A percentile compares a stretch with the other conserved stretches of the same genome.
These are phyloP conservation scores for Lecanicillium sp. DNA, from an alignment of 2,329 filamentous ascomycete species.

Conservation along the genomic window DNA sequence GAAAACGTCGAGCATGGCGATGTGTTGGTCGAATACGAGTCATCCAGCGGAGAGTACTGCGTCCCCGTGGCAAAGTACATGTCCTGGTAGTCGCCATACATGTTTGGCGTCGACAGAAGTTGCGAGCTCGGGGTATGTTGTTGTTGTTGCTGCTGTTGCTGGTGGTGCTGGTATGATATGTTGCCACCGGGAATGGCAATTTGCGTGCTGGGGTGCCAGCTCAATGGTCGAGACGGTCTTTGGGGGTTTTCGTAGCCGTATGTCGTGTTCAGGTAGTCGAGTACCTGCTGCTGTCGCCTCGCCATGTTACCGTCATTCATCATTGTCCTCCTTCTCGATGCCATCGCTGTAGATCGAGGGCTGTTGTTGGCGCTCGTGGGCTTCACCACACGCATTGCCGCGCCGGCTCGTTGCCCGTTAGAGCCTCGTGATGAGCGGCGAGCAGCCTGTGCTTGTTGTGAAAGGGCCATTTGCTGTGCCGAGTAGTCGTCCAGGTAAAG, in stretches of 20 bases:
- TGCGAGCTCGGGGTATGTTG: conserved; percentile 22
- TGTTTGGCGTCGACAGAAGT: conserved; percentile 27
- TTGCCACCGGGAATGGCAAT: conserved; percentile 26
- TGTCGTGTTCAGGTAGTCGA: conserved; percentile 30
- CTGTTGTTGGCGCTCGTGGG: conserved; percentile 63
- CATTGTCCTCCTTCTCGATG: conserved; percentile 48
- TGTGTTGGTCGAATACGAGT: conserved; percentile 48
- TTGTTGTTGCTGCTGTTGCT: conserved; percentile 7
- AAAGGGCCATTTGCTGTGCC: conserved; percentile 35
- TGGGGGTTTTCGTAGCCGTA: conserved; percentile 12
- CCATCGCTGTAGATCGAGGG: conserved; percentile 45
- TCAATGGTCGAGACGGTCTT: conserved; percentile 52
- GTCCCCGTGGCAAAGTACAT: conserved; percentile 28
- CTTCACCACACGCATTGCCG: conserved; percentile 54
- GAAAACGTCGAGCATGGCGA: conserved; percentile 50
- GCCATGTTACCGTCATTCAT: conserved; percentile 41
- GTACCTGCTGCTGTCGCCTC: conserved; percentile 37
- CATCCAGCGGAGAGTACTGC: conserved; percentile 43
- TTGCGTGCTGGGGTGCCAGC: conserved; percentile 64
- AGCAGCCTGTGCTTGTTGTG: conserved; percentile 37
- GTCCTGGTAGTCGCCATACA: conserved; percentile 33
- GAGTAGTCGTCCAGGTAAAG: conserved; percentile 43
- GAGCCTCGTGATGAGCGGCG: conserved; percentile 42
- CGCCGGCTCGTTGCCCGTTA: conserved; percentile 40
- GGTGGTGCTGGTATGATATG: conserved; percentile 17